These are phyloP conservation scores for Fusarium sp. DNA, from an alignment of 2,329 filamentous ascomycete genomes.

Conservation along the genomic window DNA sequence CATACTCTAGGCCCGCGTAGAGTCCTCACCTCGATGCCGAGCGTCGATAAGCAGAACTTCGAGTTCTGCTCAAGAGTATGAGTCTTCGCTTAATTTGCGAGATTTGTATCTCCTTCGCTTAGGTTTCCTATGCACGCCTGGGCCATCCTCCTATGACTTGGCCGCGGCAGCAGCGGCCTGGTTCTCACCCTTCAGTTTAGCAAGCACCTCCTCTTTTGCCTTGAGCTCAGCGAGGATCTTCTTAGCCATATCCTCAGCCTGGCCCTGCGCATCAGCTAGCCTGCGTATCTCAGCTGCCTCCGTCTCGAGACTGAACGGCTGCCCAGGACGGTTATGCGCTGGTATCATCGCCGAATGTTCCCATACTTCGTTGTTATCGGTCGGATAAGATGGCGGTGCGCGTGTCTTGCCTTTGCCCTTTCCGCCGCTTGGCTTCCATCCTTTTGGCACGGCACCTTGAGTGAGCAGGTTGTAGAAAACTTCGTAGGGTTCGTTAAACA, in stretches of 20 bases:
- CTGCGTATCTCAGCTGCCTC: slow-evolving; percentile 75
- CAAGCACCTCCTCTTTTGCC: slow-evolving; percentile 74
- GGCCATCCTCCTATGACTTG: slow-evolving; percentile 49
- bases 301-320: slow-evolving; percentile 81
- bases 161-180: slow-evolving; percentile 60
- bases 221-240: slow-evolving; percentile 73
- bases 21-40: background rate
- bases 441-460: slow-evolving; percentile 72
- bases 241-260: slow-evolving; percentile 73
- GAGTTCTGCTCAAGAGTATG: slow-evolving; percentile 1
- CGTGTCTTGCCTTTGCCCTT: slow-evolving; percentile 67
- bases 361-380: slow-evolving; percentile 67
- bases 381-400: slow-evolving; percentile 57
- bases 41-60: background rate
- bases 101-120: slow-evolving; percentile 10
- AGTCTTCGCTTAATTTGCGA: slow-evolving; percentile 4
- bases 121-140: slow-evolving; percentile 11
- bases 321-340: slow-evolving; percentile 73
- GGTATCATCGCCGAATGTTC: slow-evolving; percentile 84
- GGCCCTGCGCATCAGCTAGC: slow-evolving; percentile 74
- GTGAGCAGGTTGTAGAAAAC: slow-evolving; percentile 92
- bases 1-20: background rate
- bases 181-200: slow-evolving; percentile 73
- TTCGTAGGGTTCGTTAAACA: slow-evolving; percentile 98
- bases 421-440: slow-evolving; percentile 63